Base-by-base conservation (phyloP, 108 stramenopile species). In the Cyclotella baltica region DNA sequence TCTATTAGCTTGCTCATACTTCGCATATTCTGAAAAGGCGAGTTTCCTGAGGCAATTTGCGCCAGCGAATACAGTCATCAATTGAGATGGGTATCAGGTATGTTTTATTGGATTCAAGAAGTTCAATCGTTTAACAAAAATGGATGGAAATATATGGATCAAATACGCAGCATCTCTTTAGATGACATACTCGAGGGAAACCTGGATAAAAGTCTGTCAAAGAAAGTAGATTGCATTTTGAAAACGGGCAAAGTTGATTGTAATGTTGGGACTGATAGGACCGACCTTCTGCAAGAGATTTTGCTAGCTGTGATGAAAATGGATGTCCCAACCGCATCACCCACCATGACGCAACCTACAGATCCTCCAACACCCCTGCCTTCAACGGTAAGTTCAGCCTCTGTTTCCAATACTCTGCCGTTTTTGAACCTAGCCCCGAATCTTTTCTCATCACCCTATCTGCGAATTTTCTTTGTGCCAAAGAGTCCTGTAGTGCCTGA, bases 101-200 rank as follows among this genome's bases (percentile, higher is more conserved):
- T 78, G 77, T 78, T 78, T 74, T 37, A 78, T 35, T 78, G 77
- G 77, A 25, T 63, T 4, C 37, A 78, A n/a, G 40, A 38, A 34
- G 72, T 78, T n/a, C 77, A 78, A 35, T 34, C 72, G 18, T 76
- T 51, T 25, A 28, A 66, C 28, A 47, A 30, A 3, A 55, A 56
- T 10, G 66, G 57, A 3, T 76, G 75, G 75, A 46, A 29, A 29
- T 76, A 76, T 29, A 70, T 70, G 38, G 70, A 70, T 22, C 10
- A 70, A 38, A 56, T 70, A 58, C 34, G 36, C 18, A 29, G 38
- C 20, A 31, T 74, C 33, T 52, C 73, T 1, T 19, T 28, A 22
- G 48, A 52, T 23, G 51, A 62, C 4, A 47, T 50, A 15, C 28
- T 31, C 18, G 11, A 5, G n/a, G 35, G 46, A 18, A 36, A 30